Percentiles rank a stretch among this genome's conserved stretches.
Conservation (phyloP, 176 grass and related monocot species). For the Oryza nivara region DNA sequence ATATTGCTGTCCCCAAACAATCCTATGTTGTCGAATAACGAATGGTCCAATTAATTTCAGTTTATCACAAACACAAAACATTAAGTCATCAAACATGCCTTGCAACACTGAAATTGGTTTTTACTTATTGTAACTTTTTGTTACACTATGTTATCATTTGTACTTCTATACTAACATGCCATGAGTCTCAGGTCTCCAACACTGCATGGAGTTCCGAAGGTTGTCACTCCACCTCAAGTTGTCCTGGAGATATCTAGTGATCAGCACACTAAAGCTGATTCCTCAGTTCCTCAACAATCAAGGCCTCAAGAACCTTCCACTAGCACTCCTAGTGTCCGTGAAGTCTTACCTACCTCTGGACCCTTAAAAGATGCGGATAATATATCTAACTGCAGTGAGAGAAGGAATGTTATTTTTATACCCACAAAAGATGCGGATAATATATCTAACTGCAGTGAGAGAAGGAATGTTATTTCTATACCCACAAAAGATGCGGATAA, state of each 20-base stretch:
- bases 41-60: background rate
- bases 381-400: slow-evolving; percentile 88
- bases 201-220: slow-evolving; percentile 78
- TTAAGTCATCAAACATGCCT: slow-evolving; percentile 27
- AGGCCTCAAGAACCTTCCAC: slow-evolving; percentile 69
- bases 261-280: slow-evolving; percentile 55
- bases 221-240: slow-evolving; percentile 31
- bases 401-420: slow-evolving; percentile 69
- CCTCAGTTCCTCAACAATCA: slow-evolving; percentile 55
- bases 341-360: slow-evolving; percentile 59
- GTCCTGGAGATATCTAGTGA: slow-evolving; percentile 62
- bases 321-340: slow-evolving; percentile 64
- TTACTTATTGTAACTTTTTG: background rate
- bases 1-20: background rate
- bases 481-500: slow-evolving; percentile 80
- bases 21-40: background rate
- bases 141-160: background rate
- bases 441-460: slow-evolving; percentile 87
- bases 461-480: slow-evolving; percentile 69
- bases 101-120: background rate
- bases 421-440: slow-evolving; percentile 79
- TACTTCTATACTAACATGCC: slow-evolving; percentile 31
- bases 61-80: background rate
- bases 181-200: slow-evolving; percentile 67
- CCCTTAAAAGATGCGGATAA: slow-evolving; percentile 77